Percentiles rank a stretch among this genome's conserved stretches.
phyloP scores from a whole-genome alignment of 1,139 yeast genomes.

The Lodderomyces pseudojiufengensis region DNA sequence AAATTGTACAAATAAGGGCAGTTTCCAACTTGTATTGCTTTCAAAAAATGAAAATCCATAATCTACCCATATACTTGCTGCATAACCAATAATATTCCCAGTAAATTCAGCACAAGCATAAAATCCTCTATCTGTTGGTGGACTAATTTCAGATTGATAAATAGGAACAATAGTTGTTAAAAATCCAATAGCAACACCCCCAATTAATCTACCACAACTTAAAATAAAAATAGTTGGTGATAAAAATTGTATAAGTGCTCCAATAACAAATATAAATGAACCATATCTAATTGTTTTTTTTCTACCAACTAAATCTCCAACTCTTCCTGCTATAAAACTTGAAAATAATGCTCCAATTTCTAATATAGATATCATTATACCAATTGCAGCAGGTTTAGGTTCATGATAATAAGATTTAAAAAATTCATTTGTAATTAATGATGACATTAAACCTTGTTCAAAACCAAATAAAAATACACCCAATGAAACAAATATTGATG shows the following conservation, averaged over 20 bases:
- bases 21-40: conserved; percentile 62
- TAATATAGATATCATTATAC: conserved; percentile 50
- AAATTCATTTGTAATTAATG: conserved; percentile 61
- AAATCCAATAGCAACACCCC: conserved; percentile 88
- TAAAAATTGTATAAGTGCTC: conserved; percentile 71
- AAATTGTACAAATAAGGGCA: conserved; percentile 75
- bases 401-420: conserved; percentile 71
- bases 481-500: conserved; percentile 55
- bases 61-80: conserved; percentile 88
- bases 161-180: conserved; percentile 94
- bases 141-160: conserved; percentile 87
- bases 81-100: conserved; percentile 84
- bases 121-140: conserved; percentile 84
- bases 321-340: conserved; percentile 68
- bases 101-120: conserved; percentile 91
- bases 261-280: conserved; percentile 72
- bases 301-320: conserved; percentile 80
- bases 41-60: conserved; percentile 67
- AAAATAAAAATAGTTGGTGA: conserved; percentile 43
- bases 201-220: conserved; percentile 70
- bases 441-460: conserved; percentile 61
- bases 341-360: conserved; percentile 79
- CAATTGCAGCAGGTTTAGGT: conserved; percentile 52
- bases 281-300: conserved; percentile 80
- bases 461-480: conserved; percentile 62